Evolutionary conservation across 139 green algal genomes (phyloP).

Genomic region (Micromonas commoda): DNA sequence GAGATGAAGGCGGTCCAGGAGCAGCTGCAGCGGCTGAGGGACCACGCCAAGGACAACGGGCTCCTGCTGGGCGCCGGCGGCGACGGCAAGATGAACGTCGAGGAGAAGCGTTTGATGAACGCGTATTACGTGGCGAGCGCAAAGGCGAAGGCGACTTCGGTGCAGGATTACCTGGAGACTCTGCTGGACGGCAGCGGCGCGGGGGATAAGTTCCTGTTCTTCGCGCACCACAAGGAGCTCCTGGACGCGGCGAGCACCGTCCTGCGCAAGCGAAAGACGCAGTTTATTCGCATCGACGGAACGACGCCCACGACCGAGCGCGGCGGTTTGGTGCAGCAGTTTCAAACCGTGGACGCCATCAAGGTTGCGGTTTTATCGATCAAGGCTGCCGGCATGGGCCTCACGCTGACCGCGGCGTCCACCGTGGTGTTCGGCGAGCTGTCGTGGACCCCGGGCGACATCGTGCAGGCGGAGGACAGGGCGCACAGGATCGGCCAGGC

Average conservation of each 20-base stretch:
- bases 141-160: constrained; percentile 55
- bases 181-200: constrained; percentile 46
- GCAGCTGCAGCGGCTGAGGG: neutral
- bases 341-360: constrained; percentile 24
- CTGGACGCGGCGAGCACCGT: constrained; percentile 61
- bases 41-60: neutral
- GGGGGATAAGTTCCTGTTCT: constrained; percentile 85
- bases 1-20: neutral
- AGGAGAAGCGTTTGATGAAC: constrained; percentile 48
- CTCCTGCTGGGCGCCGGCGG: neutral
- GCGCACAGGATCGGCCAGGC: constrained; percentile 61
- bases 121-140: constrained; percentile 60
- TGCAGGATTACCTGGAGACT: constrained; percentile 55
- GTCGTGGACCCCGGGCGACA: constrained; percentile 51
- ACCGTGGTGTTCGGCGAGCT: constrained; percentile 64
- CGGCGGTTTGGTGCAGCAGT: constrained; percentile 43
- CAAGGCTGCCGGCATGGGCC: constrained; percentile 64
- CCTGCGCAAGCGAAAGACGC: constrained; percentile 21
- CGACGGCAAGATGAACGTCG: neutral
- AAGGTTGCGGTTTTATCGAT: constrained; percentile 31
- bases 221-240: constrained; percentile 81
- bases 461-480: constrained; percentile 60
- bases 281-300: constrained; percentile 81
- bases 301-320: constrained; percentile 43
- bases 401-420: constrained; percentile 63